phyloP scores from a whole-genome alignment of 768 basidiomycete genomes.

The Serendipita sp. region DNA sequence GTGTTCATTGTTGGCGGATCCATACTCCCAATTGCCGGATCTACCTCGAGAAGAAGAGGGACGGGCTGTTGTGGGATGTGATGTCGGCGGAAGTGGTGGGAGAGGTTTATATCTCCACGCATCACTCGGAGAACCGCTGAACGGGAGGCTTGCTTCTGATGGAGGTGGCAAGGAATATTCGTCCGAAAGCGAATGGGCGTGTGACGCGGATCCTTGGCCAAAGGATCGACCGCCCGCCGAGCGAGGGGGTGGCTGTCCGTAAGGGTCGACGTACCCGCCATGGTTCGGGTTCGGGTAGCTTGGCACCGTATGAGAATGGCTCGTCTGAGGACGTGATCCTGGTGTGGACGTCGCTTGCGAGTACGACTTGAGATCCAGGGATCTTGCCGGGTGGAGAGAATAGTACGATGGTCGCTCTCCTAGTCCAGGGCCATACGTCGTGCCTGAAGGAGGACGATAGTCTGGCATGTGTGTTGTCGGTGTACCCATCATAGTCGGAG shows the following conservation, averaged over 20 bases:
- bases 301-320: neutral
- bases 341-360: neutral
- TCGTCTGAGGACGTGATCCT: neutral
- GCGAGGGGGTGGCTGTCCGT: neutral
- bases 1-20: too few relatives aligned
- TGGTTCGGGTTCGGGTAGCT: neutral
- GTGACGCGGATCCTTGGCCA: neutral
- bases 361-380: neutral
- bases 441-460: neutral
- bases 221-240: neutral
- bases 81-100: slow-evolving; percentile 30
- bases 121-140: neutral
- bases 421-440: too few relatives aligned
- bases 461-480: neutral
- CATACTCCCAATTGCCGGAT: too few relatives aligned
- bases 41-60: too few relatives aligned
- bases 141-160: neutral
- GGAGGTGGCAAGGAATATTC: neutral
- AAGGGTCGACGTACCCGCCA: neutral
- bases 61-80: neutral
- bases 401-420: too few relatives aligned
- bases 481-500: too few relatives aligned
- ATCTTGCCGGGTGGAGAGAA: neutral
- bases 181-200: neutral
- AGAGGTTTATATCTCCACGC: neutral